Conservation (phyloP, 768 basidiomycete genomes). For the Scleroderma bovista region DNA sequence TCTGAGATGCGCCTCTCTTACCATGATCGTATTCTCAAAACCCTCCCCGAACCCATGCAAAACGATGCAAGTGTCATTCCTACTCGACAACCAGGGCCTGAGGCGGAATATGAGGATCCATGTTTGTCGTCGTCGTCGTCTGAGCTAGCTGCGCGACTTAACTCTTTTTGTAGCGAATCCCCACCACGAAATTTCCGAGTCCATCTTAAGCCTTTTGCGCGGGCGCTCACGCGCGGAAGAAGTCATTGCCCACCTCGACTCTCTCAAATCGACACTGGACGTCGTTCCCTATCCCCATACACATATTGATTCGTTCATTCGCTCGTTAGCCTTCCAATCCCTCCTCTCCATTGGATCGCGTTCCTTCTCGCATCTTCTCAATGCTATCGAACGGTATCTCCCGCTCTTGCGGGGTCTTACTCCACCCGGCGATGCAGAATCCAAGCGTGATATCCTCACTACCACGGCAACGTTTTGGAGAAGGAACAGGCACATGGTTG, state of each 20-base stretch:
- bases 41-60: constrained; percentile 81
- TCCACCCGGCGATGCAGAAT: constrained; percentile 42
- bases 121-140: constrained; percentile 35
- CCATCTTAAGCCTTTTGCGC: constrained; percentile 76
- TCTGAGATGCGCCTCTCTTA: constrained; percentile 90
- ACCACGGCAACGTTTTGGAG: constrained; percentile 79
- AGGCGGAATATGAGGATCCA: constrained; percentile 79
- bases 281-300: constrained; percentile 49
- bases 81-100: constrained; percentile 69
- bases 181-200: constrained; percentile 74
- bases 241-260: constrained; percentile 68
- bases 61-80: constrained; percentile 57
- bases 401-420: constrained; percentile 65
- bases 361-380: constrained; percentile 96
- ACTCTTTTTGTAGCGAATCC: constrained; percentile 49
- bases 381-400: constrained; percentile 94
- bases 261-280: constrained; percentile 60
- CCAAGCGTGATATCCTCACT: constrained; percentile 65
- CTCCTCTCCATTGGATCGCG: constrained; percentile 88
- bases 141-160: neutral
- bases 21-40: constrained; percentile 86
- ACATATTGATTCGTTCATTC: constrained; percentile 63
- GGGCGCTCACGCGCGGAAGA: constrained; percentile 76
- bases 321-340: constrained; percentile 81
- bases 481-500: constrained; percentile 77